Conservation (phyloP, 129 eudicot species). For the Heracleum sosnowskyi region DNA sequence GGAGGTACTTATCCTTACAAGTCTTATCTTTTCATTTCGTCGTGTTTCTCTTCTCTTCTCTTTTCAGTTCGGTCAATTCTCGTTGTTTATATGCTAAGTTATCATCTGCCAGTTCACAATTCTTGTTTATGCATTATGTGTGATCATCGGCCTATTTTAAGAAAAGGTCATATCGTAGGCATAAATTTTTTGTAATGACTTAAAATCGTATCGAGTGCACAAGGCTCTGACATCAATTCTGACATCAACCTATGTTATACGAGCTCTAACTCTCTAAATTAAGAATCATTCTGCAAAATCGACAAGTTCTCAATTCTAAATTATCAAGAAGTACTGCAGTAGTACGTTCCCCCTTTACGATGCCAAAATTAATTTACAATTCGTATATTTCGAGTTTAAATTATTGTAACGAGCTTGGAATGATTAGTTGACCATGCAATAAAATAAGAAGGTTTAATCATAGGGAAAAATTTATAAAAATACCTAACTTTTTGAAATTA, state of each 20-base stretch:
- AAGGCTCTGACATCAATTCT: too few relatives aligned
- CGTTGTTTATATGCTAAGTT: too few relatives aligned
- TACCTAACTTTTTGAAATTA: too few relatives aligned
- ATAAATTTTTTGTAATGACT: too few relatives aligned
- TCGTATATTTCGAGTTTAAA: not conserved
- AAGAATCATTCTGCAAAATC: not conserved
- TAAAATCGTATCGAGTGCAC: not conserved
- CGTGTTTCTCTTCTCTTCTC: not conserved
- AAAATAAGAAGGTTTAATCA: not conserved
- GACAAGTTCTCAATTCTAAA: not conserved
- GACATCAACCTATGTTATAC: too few relatives aligned
- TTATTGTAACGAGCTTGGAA: not conserved
- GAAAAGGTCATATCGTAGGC: not conserved
- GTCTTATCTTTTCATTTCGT: not conserved
- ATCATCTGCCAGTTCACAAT: not conserved
- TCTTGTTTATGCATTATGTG: not conserved
- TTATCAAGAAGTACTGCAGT: not conserved
- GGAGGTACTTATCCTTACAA: constrained; percentile 57
- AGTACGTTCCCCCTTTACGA: not conserved
- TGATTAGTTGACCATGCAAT: constrained; percentile 5
- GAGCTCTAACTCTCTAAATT: not conserved
- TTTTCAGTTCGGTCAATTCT: not conserved
- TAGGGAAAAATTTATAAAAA: too few relatives aligned
- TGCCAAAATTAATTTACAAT: too few relatives aligned
- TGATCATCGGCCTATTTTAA: not conserved